A percentile compares a stretch with the other conserved stretches of the same genome.
phyloP scores from a whole-genome alignment of 1,284 basidiomycete genomes.

The Polyporus tsugae region DNA sequence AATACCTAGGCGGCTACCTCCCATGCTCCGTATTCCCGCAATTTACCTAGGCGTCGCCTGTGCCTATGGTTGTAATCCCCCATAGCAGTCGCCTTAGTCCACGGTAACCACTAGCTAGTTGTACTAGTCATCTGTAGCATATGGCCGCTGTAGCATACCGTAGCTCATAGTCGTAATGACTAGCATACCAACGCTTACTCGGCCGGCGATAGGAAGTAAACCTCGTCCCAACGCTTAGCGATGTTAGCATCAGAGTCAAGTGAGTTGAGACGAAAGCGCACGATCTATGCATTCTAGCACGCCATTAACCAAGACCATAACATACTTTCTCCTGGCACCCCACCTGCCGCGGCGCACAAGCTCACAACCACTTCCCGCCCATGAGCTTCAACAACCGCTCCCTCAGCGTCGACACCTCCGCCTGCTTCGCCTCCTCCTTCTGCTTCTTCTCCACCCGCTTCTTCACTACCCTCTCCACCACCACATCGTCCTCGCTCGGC shows the following conservation, averaged over 20 bases:
- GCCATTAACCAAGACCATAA: background rate
- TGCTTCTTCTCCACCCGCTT: constrained; percentile 11
- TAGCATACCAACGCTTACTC: background rate
- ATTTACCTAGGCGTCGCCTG: background rate
- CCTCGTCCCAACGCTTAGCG: background rate
- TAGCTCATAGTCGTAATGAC: background rate
- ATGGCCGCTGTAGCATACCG: background rate
- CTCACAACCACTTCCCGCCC: constrained; percentile 32
- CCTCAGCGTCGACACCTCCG: constrained; percentile 31
- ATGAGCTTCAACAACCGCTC: constrained; percentile 40
- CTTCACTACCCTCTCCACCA: constrained; percentile 5
- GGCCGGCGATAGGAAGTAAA: background rate
- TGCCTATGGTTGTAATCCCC: background rate
- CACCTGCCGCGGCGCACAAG: background rate
- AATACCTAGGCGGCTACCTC: background rate
- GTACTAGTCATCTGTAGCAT: background rate
- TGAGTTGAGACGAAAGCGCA: background rate
- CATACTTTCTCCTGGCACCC: background rate
- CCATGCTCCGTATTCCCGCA: background rate
- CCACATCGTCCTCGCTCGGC: constrained; percentile 14
- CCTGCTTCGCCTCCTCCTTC: constrained; percentile 23
- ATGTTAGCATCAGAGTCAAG: background rate
- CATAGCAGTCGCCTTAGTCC: background rate
- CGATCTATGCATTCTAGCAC: background rate
- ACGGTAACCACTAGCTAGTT: background rate